phyloP scores from a whole-genome alignment of 768 basidiomycete genomes.

The Saitozyma sp. region DNA sequence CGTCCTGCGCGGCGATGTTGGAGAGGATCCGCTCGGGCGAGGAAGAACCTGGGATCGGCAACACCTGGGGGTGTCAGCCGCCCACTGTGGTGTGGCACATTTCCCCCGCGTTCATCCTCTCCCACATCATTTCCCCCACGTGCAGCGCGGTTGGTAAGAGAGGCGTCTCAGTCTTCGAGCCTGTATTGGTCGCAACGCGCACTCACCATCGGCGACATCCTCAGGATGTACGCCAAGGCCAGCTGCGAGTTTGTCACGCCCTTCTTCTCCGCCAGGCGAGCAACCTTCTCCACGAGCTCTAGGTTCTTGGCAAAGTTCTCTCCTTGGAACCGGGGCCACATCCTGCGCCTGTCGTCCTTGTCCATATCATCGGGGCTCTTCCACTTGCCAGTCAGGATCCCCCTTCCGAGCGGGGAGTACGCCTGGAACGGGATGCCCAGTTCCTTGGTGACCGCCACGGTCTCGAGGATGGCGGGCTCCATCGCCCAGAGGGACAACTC shows the following conservation, averaged over 20 bases:
- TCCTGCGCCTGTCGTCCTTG: conserved; percentile 40
- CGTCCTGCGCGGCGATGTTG: conserved; percentile 55
- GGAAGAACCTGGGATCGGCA: conserved; percentile 57
- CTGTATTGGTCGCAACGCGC: conserved; percentile 52
- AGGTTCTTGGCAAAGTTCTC: conserved; percentile 54
- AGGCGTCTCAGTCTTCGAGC: conserved; percentile 60
- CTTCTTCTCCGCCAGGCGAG: conserved; percentile 47
- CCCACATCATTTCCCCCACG: conserved; percentile 49
- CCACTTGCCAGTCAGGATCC: conserved; percentile 45
- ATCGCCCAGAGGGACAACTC: conserved; percentile 46
- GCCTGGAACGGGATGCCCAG: conserved; percentile 56
- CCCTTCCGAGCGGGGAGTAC: conserved; percentile 55
- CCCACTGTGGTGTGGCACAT: conserved; percentile 25
- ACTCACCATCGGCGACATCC: conserved; percentile 58
- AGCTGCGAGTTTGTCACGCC: conserved; percentile 50
- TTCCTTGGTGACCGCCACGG: conserved; percentile 52
- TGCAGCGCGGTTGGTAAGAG: conserved; percentile 60
- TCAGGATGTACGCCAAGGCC: conserved; percentile 59
- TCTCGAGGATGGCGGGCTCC: conserved; percentile 43
- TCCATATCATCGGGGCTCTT: conserved; percentile 30
- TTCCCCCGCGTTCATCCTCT: conserved; percentile 54
- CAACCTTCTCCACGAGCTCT: conserved; percentile 49
- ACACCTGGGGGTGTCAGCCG: conserved; percentile 52
- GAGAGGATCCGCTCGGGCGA: conserved; percentile 57
- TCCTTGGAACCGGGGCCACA: conserved; percentile 45